Evolutionary conservation across 495 filamentous ascomycete genomes (phyloP), one percentile per base, ranked within the genome.

Genomic region (Lasiosphaeria miniovina): DNA sequence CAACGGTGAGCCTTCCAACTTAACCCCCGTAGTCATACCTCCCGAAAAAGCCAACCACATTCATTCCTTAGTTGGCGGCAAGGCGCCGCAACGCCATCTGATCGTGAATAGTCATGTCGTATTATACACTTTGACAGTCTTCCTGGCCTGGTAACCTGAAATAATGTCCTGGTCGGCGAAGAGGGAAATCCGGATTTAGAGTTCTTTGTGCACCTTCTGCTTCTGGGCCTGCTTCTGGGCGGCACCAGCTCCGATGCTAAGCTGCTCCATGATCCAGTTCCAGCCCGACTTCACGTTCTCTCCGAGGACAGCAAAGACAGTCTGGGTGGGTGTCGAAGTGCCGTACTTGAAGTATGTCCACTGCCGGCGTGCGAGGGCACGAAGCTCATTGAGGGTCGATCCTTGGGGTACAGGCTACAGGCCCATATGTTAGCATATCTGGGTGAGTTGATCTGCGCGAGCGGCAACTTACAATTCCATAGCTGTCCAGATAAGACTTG

Each of bases 401-500:
- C 88, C 88, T 72, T 90, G 88, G 49, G 88, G 88, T 48, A 81
- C 83, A 10, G 85, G 82, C 60, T 58, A 55, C 1, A 4, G 43
- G 43, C 12, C 14, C 1, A 11, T 34, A 6, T 33, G 43, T 57
- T 40, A 61, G 60, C 43, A 40, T 14, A 40, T 51, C 8, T 43
- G 33, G 14, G 51, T 0, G 24, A 15, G 6, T 9, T 31, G 48
- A 43, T 55, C 14, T 4, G 17, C n/a, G 3, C n/a, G 36, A n/a
- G 36, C 48, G 7, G 35, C 3, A 45, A 68, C 74, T 64, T 66
- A 75, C 74, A 6, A 93, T 79, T 43, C 90, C 90, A 65, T 92
- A 93, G 52, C 85, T 88, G 70, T 93, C 90, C 11, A 93, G 80
- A 61, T 91, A 93, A 12, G 82, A 75, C 77, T 93, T 93, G 55